Evolutionary conservation across 2,329 filamentous ascomycete genomes (phyloP).

Genomic region (Venturia nashicola): DNA sequence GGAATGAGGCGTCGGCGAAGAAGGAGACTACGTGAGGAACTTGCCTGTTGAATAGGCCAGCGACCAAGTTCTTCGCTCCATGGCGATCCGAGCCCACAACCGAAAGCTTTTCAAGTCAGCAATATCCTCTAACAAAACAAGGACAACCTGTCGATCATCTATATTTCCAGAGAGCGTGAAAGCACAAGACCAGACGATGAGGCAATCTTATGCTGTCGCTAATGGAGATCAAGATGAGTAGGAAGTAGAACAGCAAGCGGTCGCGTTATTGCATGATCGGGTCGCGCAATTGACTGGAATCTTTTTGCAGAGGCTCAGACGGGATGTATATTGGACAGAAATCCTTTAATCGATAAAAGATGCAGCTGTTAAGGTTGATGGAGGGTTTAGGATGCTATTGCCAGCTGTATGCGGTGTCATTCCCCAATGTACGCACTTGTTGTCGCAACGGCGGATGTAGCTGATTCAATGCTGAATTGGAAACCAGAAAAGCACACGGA

Average conservation of each 20-base stretch:
- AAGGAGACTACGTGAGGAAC: slow-evolving; percentile 20
- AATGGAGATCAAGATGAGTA: not conserved
- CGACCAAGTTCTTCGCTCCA: slow-evolving; percentile 78
- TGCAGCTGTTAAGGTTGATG: too few species aligned
- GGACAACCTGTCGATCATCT: not conserved
- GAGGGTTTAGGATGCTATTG: not conserved
- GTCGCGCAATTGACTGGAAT: not conserved
- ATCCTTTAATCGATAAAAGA: too few species aligned
- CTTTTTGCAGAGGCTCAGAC: too few species aligned
- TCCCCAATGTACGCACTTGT: not conserved
- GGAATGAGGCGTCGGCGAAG: not conserved
- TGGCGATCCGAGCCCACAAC: slow-evolving; percentile 78
- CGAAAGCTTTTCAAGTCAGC: slow-evolving; percentile 37
- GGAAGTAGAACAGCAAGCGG: not conserved
- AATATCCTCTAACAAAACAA: not conserved
- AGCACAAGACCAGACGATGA: not conserved
- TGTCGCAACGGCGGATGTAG: too few species aligned
- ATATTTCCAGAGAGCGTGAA: not conserved
- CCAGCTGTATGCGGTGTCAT: not conserved
- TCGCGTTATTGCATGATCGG: not conserved
- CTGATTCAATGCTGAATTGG: too few species aligned
- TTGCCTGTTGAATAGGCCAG: slow-evolving; percentile 61
- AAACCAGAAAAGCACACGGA: too few species aligned
- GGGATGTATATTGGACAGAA: too few species aligned
- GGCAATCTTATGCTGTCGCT: not conserved